Percentiles rank a stretch among this genome's conserved stretches.
phyloP scores from a whole-genome alignment of 1,284 basidiomycete genomes.

The Sanghuangporus baumii region DNA sequence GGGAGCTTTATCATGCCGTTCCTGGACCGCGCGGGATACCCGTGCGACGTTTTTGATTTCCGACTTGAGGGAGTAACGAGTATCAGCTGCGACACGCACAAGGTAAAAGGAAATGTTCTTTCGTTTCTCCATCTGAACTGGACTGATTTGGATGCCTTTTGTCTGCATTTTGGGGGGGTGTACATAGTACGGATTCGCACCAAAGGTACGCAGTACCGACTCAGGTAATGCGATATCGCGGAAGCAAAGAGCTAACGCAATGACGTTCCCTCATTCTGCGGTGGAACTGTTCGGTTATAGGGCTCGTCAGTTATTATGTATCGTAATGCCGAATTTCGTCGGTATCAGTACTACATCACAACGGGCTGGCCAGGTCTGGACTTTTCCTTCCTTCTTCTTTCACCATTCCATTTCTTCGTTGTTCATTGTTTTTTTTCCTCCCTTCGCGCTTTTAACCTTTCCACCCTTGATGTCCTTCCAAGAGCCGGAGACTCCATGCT shows the following conservation, averaged over 20 bases:
- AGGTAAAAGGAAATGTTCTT: slow-evolving; percentile 40
- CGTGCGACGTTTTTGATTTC: slow-evolving; percentile 73
- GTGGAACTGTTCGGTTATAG: slow-evolving; percentile 30
- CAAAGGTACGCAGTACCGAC: slow-evolving; percentile 49
- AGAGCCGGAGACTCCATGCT: not conserved
- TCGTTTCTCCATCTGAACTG: not conserved
- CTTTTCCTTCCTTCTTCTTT: slow-evolving; percentile 4
- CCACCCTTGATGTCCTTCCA: slow-evolving; percentile 1
- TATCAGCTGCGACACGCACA: slow-evolving; percentile 91
- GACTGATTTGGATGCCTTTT: not conserved
- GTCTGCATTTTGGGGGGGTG: not conserved
- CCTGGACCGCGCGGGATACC: slow-evolving; percentile 54
- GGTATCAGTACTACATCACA: slow-evolving; percentile 81
- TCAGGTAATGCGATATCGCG: not conserved
- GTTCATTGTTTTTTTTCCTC: not conserved
- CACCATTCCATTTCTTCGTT: not conserved
- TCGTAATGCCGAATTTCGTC: slow-evolving; percentile 63
- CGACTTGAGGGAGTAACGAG: slow-evolving; percentile 84
- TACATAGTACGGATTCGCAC: slow-evolving; percentile 71
- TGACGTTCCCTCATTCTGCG: not conserved
- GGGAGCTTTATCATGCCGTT: slow-evolving; percentile 92
- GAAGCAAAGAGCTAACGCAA: not conserved
- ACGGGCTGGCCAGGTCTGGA: slow-evolving; percentile 68
- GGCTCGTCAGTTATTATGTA: slow-evolving; percentile 96
- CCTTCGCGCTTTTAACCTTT: not conserved